phyloP scores from a whole-genome alignment of 208 protist species.

The Trypanosomatidae sp. region DNA sequence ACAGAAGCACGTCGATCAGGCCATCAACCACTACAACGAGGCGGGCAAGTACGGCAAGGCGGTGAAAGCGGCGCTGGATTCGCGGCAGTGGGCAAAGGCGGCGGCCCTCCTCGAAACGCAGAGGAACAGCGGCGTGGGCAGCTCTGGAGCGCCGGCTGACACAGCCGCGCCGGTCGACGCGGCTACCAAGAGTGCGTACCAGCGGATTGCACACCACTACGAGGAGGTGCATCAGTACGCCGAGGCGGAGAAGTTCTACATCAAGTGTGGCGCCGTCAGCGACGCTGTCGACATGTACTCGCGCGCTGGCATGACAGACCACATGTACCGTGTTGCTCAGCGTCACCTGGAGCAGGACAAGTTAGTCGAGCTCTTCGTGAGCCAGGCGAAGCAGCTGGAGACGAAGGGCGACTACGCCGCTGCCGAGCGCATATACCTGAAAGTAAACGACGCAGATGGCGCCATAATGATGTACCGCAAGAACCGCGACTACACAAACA shows the following conservation, averaged over 20 bases:
- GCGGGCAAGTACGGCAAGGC: constrained; percentile 94
- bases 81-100: constrained; percentile 95
- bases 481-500: constrained; percentile 90
- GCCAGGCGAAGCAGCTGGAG: constrained; percentile 95
- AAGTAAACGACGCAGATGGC: constrained; percentile 95
- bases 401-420: constrained; percentile 92
- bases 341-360: constrained; percentile 90
- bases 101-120: constrained; percentile 81
- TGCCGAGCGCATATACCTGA: constrained; percentile 96
- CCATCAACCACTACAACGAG: constrained; percentile 98
- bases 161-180: constrained; percentile 30
- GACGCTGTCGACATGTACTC: constrained; percentile 98
- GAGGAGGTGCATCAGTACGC: constrained; percentile 90
- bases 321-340: constrained; percentile 94
- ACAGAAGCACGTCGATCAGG: constrained; percentile 95
- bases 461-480: constrained; percentile 98
- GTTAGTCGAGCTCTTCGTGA: constrained; percentile 91
- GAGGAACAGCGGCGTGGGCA: constrained; percentile 37
- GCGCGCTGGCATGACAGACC: constrained; percentile 89
- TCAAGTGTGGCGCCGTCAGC: constrained; percentile 83
- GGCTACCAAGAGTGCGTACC: constrained; percentile 77
- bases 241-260: constrained; percentile 95
- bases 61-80: constrained; percentile 95
- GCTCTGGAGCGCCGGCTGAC: not conserved
- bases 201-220: constrained; percentile 94